Conservation (phyloP, 1,139 yeast species). For the Magnusiomyces sp. region DNA sequence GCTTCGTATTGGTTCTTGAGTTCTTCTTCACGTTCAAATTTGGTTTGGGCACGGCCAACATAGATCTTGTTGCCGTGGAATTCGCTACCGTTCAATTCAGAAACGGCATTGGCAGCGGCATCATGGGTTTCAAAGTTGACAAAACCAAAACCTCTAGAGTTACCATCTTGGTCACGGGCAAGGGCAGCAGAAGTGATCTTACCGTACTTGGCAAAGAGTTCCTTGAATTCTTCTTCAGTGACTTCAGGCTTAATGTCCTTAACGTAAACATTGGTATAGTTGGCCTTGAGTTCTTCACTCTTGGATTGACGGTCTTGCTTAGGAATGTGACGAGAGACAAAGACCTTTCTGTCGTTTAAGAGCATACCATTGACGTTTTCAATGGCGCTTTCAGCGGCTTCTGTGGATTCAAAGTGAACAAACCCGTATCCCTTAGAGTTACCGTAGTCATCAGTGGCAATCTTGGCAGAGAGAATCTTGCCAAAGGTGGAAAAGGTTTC, state of each 20-base stretch:
- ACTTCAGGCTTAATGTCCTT: slow-evolving; percentile 77
- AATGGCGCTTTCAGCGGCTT: slow-evolving; percentile 91
- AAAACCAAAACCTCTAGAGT: slow-evolving; percentile 93
- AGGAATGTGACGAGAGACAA: slow-evolving; percentile 89
- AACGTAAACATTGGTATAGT: slow-evolving; percentile 91
- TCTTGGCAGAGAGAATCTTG: slow-evolving; percentile 91
- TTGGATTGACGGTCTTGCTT: slow-evolving; percentile 94
- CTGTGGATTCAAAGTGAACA: slow-evolving; percentile 91
- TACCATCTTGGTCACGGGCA: slow-evolving; percentile 79
- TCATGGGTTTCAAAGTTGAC: slow-evolving; percentile 85
- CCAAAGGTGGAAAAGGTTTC: slow-evolving; percentile 98
- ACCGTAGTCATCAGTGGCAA: slow-evolving; percentile 91
- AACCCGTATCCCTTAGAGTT: slow-evolving; percentile 94
- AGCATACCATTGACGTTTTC: slow-evolving; percentile 98
- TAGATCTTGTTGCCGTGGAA: slow-evolving; percentile 76
- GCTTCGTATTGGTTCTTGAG: slow-evolving; percentile 93
- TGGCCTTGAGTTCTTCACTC: slow-evolving; percentile 84
- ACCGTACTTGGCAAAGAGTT: slow-evolving; percentile 69
- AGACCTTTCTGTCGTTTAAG: slow-evolving; percentile 93
- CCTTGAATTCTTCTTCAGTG: slow-evolving; percentile 61
- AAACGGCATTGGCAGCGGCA: slow-evolving; percentile 86
- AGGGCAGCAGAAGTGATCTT: slow-evolving; percentile 75
- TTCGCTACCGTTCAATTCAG: slow-evolving; percentile 82
- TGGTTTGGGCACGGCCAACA: slow-evolving; percentile 99
- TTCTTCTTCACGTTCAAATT: slow-evolving; percentile 95